A percentile compares a stretch with the other conserved stretches of the same genome.
These are phyloP conservation scores for Prinsepia uniflora DNA, from an alignment of 306 rosid species.

Conservation along the genomic window DNA sequence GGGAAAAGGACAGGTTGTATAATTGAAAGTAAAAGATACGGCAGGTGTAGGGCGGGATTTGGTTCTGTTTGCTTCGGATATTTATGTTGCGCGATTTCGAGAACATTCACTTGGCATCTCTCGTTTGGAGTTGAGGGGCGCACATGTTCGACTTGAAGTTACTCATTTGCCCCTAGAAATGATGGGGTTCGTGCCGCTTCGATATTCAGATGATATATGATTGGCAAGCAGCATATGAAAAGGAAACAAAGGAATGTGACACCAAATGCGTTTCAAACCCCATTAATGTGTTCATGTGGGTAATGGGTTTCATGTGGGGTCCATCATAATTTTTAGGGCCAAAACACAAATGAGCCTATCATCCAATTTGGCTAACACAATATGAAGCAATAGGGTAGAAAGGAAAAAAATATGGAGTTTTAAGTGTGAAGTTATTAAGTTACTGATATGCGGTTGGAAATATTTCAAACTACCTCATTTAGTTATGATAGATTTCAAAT, in stretches of 20 bases:
- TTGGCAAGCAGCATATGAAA: too few species aligned
- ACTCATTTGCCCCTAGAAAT: not conserved
- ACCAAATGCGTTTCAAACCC: not conserved
- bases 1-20: not conserved
- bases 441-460: too few species aligned
- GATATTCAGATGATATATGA: not conserved
- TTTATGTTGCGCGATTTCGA: not conserved
- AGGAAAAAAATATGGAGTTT: too few species aligned
- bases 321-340: not conserved
- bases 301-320: not conserved
- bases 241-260: not conserved
- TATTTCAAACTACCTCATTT: too few species aligned
- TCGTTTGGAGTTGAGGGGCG: not conserved
- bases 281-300: not conserved
- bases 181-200: not conserved
- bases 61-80: conserved; percentile 3
- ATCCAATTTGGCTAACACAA: too few species aligned
- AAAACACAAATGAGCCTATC: too few species aligned
- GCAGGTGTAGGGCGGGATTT: conserved; percentile 30
- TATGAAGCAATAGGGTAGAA: too few species aligned
- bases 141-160: not conserved
- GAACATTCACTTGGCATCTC: conserved; percentile 27
- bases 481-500: too few species aligned
- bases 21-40: not conserved
- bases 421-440: too few species aligned